Evolutionary conservation across 371 early-diverging fungal genomes (phyloP), one percentile per base, ranked within the genome.

Genomic region (Umbelopsis sp.): DNA sequence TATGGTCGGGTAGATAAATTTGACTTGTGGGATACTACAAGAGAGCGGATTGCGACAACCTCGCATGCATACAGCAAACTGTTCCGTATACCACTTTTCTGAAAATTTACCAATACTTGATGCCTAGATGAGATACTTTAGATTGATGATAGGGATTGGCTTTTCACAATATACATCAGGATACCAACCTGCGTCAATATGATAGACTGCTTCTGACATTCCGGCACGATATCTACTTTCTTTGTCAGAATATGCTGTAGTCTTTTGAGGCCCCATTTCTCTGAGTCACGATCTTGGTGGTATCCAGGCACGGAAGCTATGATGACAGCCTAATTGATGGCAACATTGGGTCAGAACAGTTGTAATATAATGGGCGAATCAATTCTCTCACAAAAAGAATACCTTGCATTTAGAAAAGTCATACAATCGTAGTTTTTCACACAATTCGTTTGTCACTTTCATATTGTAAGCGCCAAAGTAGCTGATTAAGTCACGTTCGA

Each of bases 31-130:
- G 2, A 18, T 37, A 1, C 4, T 25, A 24, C 72, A 70, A 4
- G 18, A 18, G 10, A 24, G 29, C 0, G 65, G 46, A 32, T 75
- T 75, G 44, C 18, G 38, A 18, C 72, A 72, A 16, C 57, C 53
- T 11, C 50, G n/a, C 67, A 74, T 66, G 16, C 53, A 63, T 1
- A 67, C 48, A 18, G 69, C 51, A 44, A 74, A 69, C 44, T 71
- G 86, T 12, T 73, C 50, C 6, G 67, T 46, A 63, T 81, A 79
- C 87, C 80, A 91, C 14, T 63, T 64, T 63, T 75, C 71, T 50
- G 74, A 85, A 5, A 89, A 72, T 2, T 83, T 81, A 0, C 89
- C 89, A 22, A 88, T 77, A 63, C 86, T 86, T 1, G 91, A 91
- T 50, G 85, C 87, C 86, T 89, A 63, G 3, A 0, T 35, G 35